These are phyloP conservation scores for Verbascum thapsus DNA, from an alignment of 257 asterid genomes.

Conservation along the genomic window DNA sequence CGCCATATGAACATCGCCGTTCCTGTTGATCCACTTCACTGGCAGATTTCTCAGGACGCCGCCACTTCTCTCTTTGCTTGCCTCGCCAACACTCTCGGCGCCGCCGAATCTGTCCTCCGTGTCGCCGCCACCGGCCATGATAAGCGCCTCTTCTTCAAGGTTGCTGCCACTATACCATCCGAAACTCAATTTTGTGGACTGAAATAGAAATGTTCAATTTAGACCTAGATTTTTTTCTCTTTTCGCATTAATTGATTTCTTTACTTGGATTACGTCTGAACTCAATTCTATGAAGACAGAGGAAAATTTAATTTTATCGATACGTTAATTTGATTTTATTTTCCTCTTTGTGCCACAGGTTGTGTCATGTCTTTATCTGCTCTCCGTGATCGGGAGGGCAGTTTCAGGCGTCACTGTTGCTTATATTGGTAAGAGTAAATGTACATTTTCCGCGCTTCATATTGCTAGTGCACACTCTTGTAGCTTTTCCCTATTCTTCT, in stretches of 20 bases:
- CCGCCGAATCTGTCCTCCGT: conserved; percentile 95
- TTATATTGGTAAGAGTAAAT: conserved; percentile 60
- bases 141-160: conserved; percentile 90
- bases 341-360: conserved; percentile 45
- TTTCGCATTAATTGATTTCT: no score
- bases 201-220: no score
- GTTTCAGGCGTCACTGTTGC: conserved; percentile 87
- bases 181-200: no score
- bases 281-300: no score
- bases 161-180: no score
- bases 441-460: not conserved
- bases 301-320: conserved; percentile 1
- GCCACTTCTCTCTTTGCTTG: conserved; percentile 78
- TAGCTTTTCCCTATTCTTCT: no score
- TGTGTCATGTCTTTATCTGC: conserved; percentile 65
- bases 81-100: conserved; percentile 93
- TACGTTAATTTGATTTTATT: not conserved
- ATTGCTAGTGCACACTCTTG: no score
- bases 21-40: conserved; percentile 94
- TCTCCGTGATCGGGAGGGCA: conserved; percentile 81
- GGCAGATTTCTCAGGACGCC: conserved; percentile 96
- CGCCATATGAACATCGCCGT: conserved; percentile 95
- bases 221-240: no score
- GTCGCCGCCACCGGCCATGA: conserved; percentile 99
- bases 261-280: no score